These are phyloP conservation scores for Cryptococcus wingfieldii DNA, from an alignment of 1,284 basidiomycete species.

Conservation along the genomic window DNA sequence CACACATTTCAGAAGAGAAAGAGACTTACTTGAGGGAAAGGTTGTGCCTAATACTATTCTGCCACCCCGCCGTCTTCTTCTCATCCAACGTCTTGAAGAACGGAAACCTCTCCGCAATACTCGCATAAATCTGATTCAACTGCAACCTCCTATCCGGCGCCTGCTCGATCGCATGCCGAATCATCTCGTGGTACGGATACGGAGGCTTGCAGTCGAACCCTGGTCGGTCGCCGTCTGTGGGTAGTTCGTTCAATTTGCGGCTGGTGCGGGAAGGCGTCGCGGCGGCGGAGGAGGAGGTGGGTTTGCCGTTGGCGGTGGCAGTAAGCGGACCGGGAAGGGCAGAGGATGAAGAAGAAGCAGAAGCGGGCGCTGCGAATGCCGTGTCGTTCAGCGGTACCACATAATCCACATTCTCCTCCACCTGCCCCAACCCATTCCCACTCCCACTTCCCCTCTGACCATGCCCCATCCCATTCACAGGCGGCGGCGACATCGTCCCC, in stretches of 20 bases:
- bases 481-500: slow-evolving; percentile 23
- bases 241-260: slow-evolving; percentile 40
- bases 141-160: slow-evolving; percentile 44
- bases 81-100: slow-evolving; percentile 49
- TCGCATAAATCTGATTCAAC: slow-evolving; percentile 45
- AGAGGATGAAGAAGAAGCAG: background rate
- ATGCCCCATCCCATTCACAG: slow-evolving; percentile 1
- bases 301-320: background rate
- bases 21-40: slow-evolving; percentile 45
- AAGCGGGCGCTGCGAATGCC: slow-evolving; percentile 4
- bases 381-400: slow-evolving; percentile 23
- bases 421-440: slow-evolving; percentile 8
- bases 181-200: slow-evolving; percentile 48
- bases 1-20: background rate
- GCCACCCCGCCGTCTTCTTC: slow-evolving; percentile 47
- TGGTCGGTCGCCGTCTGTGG: slow-evolving; percentile 37
- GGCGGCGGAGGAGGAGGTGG: background rate
- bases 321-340: background rate
- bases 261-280: slow-evolving; percentile 1
- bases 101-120: slow-evolving; percentile 46
- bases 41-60: slow-evolving; percentile 49
- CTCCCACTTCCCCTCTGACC: no score
- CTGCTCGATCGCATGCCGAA: slow-evolving; percentile 46
- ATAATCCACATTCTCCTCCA: slow-evolving; percentile 22
- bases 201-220: slow-evolving; percentile 48